Base-by-base conservation (phyloP, 2,329 filamentous ascomycete genomes). In the Pezicula carpinea region DNA sequence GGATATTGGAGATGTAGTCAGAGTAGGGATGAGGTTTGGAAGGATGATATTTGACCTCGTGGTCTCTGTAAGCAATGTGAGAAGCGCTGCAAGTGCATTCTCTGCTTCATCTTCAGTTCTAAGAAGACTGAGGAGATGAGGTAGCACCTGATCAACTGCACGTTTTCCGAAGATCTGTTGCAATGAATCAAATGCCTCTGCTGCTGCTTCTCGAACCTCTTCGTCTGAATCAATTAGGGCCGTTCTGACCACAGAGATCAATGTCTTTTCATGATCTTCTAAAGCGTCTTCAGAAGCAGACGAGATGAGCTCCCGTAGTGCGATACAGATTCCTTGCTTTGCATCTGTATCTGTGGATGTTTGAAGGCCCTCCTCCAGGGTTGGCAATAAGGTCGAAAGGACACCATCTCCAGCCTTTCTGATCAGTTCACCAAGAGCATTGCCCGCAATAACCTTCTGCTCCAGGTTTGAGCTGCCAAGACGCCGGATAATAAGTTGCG, bases 401-500 rank as follows among this genome's bases (percentile, higher is more conserved):
- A 99, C 91, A 47, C 89, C 87, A 66, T 99, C 93, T 52, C 95
- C 93, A 61, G 93, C 92, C 69, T 96, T 96, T 61, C 93, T 85
- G 62, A 99, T 97, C 56, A 99, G 82, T 66, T 99, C 93, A 62
- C 93, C 93, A 47, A 99, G 77, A 41, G 93, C 90, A 66, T 97
- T 97, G 66, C 92, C 92, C 56, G 95, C 93, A 74, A 99, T 99
- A 58, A 96, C 87, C 74, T 96, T 97, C 68, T 99, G 93, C 67
- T 99, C 93, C 85, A 95, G 91, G 63, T 96, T 97, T 39, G 91
- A 87, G 66, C 91, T 97, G 52, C 90, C 93, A 57, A 99, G 79
- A 41, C 93, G 87, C 50, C 89, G 83, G 64, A 99, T 97, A 59
- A 99, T 86, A 53, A 99, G 82, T 65, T 96, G 91, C 5, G 90